Percentiles rank a stretch among this genome's conserved stretches.
phyloP scores from a whole-genome alignment of 192 early-diverging fungal genomes.

The Backusella australiensis region DNA sequence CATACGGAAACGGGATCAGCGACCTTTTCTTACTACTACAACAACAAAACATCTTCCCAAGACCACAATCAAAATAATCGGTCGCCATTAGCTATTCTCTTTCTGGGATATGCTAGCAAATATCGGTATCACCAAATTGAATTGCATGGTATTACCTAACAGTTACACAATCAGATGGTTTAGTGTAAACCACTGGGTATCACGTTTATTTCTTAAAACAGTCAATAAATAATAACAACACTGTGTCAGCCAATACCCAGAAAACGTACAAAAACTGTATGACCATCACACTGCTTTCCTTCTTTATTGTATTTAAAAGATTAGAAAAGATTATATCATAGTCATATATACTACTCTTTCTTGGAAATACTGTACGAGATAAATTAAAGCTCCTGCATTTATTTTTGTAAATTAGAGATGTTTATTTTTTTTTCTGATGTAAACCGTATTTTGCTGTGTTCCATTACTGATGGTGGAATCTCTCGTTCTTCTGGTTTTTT shows the following conservation, averaged over 20 bases:
- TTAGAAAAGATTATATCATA: background rate
- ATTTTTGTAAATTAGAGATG: background rate
- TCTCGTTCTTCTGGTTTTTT: background rate
- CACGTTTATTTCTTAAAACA: conserved; percentile 2
- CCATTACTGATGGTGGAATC: background rate
- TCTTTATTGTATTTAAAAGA: background rate
- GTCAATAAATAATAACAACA: background rate
- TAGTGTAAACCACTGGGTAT: background rate
- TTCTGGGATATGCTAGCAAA: background rate
- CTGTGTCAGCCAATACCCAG: background rate
- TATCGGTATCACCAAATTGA: background rate
- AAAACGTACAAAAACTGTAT: background rate
- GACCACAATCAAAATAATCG: background rate
- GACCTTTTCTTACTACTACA: background rate
- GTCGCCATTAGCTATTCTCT: background rate
- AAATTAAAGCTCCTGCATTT: background rate
- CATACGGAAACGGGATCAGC: background rate
- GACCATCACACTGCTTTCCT: background rate
- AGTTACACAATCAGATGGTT: background rate
- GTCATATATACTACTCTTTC: background rate
- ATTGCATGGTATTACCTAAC: background rate
- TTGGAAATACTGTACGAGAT: background rate
- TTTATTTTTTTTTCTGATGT: background rate
- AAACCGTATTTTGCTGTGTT: background rate
- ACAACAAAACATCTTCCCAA: background rate